These are phyloP conservation scores for Cryoendolithus antarcticus DNA, from an alignment of 2,329 filamentous ascomycete genomes.

Conservation along the genomic window DNA sequence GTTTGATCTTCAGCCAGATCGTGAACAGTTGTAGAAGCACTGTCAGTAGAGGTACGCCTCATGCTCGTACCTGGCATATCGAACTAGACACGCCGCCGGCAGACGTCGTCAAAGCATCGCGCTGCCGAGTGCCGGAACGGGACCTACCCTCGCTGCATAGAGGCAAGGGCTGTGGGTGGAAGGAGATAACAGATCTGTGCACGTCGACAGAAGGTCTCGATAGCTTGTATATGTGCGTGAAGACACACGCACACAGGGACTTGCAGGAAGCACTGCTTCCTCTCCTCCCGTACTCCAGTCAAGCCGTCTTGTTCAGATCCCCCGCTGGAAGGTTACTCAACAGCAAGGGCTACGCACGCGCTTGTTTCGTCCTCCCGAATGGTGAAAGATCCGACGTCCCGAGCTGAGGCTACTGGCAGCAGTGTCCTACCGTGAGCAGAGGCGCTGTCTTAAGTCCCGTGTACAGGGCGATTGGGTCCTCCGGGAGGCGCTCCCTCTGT, in stretches of 20 bases:
- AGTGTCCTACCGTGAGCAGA: slow-evolving; percentile 5
- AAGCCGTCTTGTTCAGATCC: slow-evolving; percentile 4
- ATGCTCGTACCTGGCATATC: slow-evolving; percentile 6
- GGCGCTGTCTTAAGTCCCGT: slow-evolving; percentile 4
- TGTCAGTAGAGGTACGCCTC: neutral
- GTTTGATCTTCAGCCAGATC: too few species aligned
- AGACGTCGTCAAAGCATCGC: slow-evolving; percentile 2
- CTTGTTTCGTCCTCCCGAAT: slow-evolving; percentile 4
- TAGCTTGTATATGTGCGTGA: slow-evolving; percentile 7
- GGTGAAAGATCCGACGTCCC: slow-evolving; percentile 4
- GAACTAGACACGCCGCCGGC: too few species aligned
- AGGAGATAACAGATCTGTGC: slow-evolving; percentile 1
- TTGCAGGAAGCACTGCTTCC: slow-evolving; percentile 4
- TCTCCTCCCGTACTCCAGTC: slow-evolving; percentile 1
- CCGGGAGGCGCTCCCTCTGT: slow-evolving; percentile 5
- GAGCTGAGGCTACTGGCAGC: slow-evolving; percentile 5
- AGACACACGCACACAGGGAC: slow-evolving; percentile 2
- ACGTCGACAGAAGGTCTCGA: slow-evolving; percentile 3
- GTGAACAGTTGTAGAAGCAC: too few species aligned
- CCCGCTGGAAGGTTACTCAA: slow-evolving; percentile 6
- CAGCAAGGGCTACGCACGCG: slow-evolving; percentile 6
- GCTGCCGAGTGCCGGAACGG: slow-evolving; percentile 2
- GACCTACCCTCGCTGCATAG: neutral
- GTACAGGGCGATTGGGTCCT: slow-evolving; percentile 6
- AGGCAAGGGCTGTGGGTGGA: slow-evolving; percentile 4